phyloP scores from a whole-genome alignment of 495 filamentous ascomycete genomes.

The Talaromyces proteolyticus region DNA sequence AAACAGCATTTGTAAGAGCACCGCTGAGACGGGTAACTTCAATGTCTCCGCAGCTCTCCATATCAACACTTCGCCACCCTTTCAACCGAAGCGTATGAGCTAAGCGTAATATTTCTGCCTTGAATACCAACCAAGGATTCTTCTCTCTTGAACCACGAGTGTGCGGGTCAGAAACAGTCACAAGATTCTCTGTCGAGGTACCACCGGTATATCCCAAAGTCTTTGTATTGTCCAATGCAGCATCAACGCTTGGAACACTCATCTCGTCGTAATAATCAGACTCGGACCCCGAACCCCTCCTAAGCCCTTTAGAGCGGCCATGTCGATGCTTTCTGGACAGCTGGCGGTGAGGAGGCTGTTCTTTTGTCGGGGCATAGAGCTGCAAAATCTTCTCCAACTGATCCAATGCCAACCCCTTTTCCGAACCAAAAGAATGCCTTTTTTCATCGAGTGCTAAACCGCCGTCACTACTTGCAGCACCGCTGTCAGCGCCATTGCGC shows the following conservation, averaged over 20 bases:
- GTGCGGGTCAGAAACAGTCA: conserved; percentile 18
- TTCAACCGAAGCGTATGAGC: conserved; percentile 84
- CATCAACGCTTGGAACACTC: conserved; percentile 72
- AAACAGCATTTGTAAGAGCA: conserved; percentile 92
- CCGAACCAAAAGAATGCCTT: conserved; percentile 40
- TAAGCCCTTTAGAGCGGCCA: conserved; percentile 24
- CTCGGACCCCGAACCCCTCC: conserved; percentile 56
- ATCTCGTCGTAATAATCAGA: conserved; percentile 75
- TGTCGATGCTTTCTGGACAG: conserved; percentile 19
- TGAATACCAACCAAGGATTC: conserved; percentile 75
- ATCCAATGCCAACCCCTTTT: conserved; percentile 59
- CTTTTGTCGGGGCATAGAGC: conserved; percentile 40
- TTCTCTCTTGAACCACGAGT: conserved; percentile 44
- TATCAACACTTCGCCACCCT: conserved; percentile 78
- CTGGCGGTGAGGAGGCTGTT: conserved; percentile 26
- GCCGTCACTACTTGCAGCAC: conserved; percentile 15
- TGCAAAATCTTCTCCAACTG: conserved; percentile 62
- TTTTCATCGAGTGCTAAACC: conserved; percentile 18
- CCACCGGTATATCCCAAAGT: conserved; percentile 70
- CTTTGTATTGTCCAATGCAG: conserved; percentile 79
- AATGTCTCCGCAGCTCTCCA: conserved; percentile 66
- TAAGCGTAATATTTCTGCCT: conserved; percentile 81
- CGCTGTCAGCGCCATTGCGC: conserved; percentile 23
- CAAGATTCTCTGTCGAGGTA: conserved; percentile 35
- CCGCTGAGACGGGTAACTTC: conserved; percentile 83